Base-by-base conservation (phyloP, 768 basidiomycete species). In the Boletus eberwhitei region DNA sequence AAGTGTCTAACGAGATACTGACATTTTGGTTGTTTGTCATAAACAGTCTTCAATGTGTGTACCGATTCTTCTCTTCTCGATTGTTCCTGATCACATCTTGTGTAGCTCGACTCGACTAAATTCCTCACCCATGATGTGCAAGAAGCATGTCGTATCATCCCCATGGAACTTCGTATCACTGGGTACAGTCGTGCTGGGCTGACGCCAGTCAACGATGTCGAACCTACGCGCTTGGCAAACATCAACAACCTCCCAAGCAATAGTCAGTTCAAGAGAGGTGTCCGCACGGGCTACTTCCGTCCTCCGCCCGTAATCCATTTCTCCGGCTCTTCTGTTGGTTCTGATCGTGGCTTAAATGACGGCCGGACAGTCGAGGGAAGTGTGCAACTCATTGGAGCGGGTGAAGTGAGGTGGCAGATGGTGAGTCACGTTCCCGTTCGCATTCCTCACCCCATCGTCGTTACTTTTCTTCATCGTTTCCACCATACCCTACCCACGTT, bases 71-170 rank as follows among this genome's bases (percentile, higher is more conserved):
- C 14, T 39, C 7, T 7, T 40, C 1, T 47, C 19, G 32, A 14
- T 12, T 2, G 3, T 16, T 26, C 11, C 35, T 48, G 32, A 59
- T 6, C 22, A 29, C 39, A 5, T n/a, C 4, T 19, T 24, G 19
- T 39, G 17, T 11, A 70, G 70, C 59, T 71, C 37, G 63, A 61
- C 43, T 37, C 50, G 52, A 34, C 46, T 22, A 69, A 71, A 31
- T 77, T 75, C 60, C 59, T 62, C 35, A 63, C 70, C 14, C 53
- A 65, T 19, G 56, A 57, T 3, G 60, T 72, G 3, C 64, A 71
- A 56, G 82, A 82, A 66, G 80, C 76, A 2, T 75, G 76, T 48
- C 75, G 77, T n/a, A 76, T 83, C 47, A 79, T 84, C 40, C 80
- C 82, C 2, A 69, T 82, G 70, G 74, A 73, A 19, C 51, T 85